Evolutionary conservation across 1,284 basidiomycete species (phyloP), one percentile per base, ranked within the genome.

Genomic region (Cerioporus squamosus): DNA sequence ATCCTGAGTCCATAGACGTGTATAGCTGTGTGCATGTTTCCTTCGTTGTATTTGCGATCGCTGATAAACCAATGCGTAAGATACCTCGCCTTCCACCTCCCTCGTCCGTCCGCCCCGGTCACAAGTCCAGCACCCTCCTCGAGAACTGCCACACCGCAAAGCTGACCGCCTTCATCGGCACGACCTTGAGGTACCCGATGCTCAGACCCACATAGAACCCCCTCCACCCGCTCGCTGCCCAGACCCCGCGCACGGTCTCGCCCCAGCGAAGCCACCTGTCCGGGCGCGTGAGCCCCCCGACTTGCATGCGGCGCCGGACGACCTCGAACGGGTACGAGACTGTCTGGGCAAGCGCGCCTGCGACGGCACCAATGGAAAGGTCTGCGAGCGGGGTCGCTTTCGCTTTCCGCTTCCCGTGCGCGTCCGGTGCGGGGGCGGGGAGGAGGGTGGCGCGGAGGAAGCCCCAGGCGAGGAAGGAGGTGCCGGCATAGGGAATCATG

Each of bases 401-500:
- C 26, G 26, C 26, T 29, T 9, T 5, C 26, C 6, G 26, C 9
- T 29, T 81, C 9, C 75, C 40, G 74, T 46, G 31, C 43, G 5
- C 66, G 20, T 57, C 72, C 68, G 69, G n/a, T 61, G 6, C 26
- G 26, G 55, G 26, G 9, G 49, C n/a, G n/a, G 84, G 83, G 24
- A 89, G 75, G 56, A 94, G 78, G 53, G 79, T 78, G 3, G 90
- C 80, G 64, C 92, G 90, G 44, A 96, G 82, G 63, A 85, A 90
- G 43, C 93, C 95, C 89, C 94, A 98, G 20, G 90, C 88, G 53
- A 99, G 84, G 79, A 99, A 99, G 12, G 93, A 94, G 1, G 95
- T 95, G 9, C 97, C 97, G 1, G 96, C 95, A 69, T 99, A 99
- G 0, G 97, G 97, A n/a, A 99, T 81, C 87, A 98, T 98, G 43